Evolutionary conservation across 108 stramenopile species (phyloP).

Genomic region (Nitzschia palea): DNA sequence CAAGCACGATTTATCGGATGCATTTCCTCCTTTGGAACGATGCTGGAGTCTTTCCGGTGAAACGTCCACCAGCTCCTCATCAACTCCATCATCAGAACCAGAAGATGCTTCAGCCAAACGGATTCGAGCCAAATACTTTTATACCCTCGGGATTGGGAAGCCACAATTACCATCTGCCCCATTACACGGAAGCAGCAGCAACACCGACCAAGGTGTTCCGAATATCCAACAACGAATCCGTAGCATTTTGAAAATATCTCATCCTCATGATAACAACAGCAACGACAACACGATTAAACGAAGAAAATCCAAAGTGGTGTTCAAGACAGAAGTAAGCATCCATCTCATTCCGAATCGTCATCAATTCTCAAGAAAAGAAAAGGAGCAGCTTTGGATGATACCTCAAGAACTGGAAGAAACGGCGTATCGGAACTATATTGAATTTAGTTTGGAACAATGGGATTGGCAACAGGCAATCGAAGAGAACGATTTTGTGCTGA

Average conservation of each 20-base stretch:
- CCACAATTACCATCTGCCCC: neutral
- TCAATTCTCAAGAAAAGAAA: slow-evolving; percentile 33
- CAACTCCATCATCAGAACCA: neutral
- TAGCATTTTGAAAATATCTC: neutral
- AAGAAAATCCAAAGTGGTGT: slow-evolving; percentile 19
- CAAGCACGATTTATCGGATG: no score
- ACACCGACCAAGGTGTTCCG: neutral
- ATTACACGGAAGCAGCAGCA: neutral
- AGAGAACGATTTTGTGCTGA: slow-evolving; percentile 29
- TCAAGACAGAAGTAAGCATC: slow-evolving; percentile 34
- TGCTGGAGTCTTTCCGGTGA: neutral
- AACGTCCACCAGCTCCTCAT: slow-evolving; percentile 5
- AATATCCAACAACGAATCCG: neutral
- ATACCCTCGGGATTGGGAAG: neutral
- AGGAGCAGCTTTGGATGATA: slow-evolving; percentile 27
- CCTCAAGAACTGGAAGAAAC: slow-evolving; percentile 29
- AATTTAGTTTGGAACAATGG: slow-evolving; percentile 60
- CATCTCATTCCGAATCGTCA: slow-evolving; percentile 36
- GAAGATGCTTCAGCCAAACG: neutral
- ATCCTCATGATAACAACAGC: neutral
- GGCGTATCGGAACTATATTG: slow-evolving; percentile 47
- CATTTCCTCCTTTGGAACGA: no score
- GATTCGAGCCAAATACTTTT: slow-evolving; percentile 1
- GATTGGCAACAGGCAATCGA: slow-evolving; percentile 58
- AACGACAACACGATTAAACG: slow-evolving; percentile 3